Conservation (phyloP, 495 filamentous ascomycete species). For the Lepraria neglecta region DNA sequence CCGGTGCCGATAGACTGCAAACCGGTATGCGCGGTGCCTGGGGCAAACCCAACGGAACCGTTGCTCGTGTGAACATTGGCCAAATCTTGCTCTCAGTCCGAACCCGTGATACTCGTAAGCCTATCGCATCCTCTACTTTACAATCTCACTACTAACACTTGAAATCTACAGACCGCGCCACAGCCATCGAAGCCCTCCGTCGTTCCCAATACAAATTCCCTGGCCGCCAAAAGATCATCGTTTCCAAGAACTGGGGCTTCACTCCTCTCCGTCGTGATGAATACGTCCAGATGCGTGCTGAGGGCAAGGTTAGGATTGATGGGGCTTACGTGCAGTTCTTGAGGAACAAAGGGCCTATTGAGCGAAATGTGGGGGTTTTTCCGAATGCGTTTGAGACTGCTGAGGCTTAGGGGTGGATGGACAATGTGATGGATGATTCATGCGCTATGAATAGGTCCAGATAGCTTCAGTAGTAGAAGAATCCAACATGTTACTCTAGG, state of each 20-base stretch:
- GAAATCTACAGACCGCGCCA: slow-evolving; percentile 60
- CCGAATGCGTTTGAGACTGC: slow-evolving; percentile 74
- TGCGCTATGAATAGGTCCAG: too few species aligned
- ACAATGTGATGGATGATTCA: too few species aligned
- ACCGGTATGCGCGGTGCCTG: slow-evolving; percentile 99
- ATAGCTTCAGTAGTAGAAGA: background rate
- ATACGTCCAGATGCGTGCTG: slow-evolving; percentile 85
- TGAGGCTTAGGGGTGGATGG: slow-evolving; percentile 31
- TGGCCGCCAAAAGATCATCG: slow-evolving; percentile 99
- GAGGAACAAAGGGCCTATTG: slow-evolving; percentile 76
- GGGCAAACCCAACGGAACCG: slow-evolving; percentile 96
- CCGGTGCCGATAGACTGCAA: slow-evolving; percentile 98
- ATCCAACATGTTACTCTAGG: background rate
- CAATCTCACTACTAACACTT: background rate
- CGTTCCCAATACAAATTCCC: slow-evolving; percentile 99
- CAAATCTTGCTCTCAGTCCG: slow-evolving; percentile 96
- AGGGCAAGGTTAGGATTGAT: slow-evolving; percentile 84
- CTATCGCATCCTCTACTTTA: background rate
- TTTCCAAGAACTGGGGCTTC: slow-evolving; percentile 99
- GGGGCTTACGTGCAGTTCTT: slow-evolving; percentile 99
- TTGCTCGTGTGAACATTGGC: slow-evolving; percentile 98
- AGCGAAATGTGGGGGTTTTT: slow-evolving; percentile 85
- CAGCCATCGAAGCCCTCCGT: slow-evolving; percentile 95
- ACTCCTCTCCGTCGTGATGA: slow-evolving; percentile 95
- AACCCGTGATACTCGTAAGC: slow-evolving; percentile 80